A percentile compares a stretch with the other conserved stretches of the same genome.
Conservation (phyloP, 2,329 filamentous ascomycete species). For the Penicillium glabrum region DNA sequence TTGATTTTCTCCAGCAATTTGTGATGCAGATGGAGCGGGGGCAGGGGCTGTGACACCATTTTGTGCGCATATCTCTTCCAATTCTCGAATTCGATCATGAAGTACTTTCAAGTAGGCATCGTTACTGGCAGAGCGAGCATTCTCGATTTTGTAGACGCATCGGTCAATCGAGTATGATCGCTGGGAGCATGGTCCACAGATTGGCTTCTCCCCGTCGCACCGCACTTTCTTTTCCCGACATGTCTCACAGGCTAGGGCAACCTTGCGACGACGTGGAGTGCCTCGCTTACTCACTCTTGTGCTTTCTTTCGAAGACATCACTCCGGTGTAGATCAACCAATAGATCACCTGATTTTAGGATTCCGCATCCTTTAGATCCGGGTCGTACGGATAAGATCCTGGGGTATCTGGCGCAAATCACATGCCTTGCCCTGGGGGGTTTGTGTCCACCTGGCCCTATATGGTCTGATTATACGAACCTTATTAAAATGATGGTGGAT, state of each 20-base stretch:
- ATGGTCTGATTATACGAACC: background rate
- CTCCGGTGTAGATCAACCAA: background rate
- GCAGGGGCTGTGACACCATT: constrained; percentile 20
- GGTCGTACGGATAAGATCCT: background rate
- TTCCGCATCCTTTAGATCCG: background rate
- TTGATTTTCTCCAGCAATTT: background rate
- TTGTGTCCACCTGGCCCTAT: background rate
- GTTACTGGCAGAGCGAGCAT: constrained; percentile 38
- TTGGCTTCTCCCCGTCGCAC: constrained; percentile 47
- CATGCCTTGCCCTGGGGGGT: background rate
- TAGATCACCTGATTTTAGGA: background rate
- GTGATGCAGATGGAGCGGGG: constrained; percentile 11
- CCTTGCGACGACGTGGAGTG: constrained; percentile 23
- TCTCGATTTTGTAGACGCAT: constrained; percentile 42
- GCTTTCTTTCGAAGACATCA: constrained; percentile 16
- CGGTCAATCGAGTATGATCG: constrained; percentile 33
- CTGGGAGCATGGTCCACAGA: constrained; percentile 45
- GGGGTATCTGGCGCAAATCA: background rate
- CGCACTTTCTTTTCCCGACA: constrained; percentile 45
- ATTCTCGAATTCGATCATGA: constrained; percentile 27
- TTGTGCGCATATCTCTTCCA: constrained; percentile 25
- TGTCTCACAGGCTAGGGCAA: constrained; percentile 45
- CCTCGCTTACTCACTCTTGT: constrained; percentile 11
- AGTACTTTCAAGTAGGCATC: constrained; percentile 33
- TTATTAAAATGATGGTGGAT: background rate